These are phyloP conservation scores for Pilobolus umbonatus DNA, from an alignment of 192 early-diverging fungal genomes.

Conservation along the genomic window DNA sequence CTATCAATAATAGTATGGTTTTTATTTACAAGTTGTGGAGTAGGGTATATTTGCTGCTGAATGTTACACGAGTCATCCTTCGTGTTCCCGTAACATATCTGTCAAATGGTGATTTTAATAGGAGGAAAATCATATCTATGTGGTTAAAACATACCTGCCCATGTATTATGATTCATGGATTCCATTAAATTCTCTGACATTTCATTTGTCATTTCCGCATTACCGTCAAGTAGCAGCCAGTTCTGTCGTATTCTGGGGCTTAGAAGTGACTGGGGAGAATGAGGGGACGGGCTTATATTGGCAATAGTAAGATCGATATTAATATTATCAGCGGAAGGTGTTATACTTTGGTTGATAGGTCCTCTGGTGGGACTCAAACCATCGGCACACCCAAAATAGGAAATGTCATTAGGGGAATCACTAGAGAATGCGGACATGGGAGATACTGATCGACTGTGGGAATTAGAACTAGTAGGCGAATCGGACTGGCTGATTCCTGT, in stretches of 20 bases:
- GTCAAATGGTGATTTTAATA: too few relatives aligned
- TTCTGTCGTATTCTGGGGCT: constrained; percentile 9
- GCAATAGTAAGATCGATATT: background rate
- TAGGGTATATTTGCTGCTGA: too few relatives aligned
- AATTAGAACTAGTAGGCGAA: background rate
- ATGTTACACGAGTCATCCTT: too few relatives aligned
- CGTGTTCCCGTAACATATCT: too few relatives aligned
- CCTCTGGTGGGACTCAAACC: background rate
- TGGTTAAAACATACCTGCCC: constrained; percentile 19
- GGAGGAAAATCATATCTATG: too few relatives aligned
- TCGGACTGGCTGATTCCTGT: background rate
- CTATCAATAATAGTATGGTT: too few relatives aligned
- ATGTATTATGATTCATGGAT: constrained; percentile 2
- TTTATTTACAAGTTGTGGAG: too few relatives aligned
- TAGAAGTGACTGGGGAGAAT: background rate
- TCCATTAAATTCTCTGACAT: constrained; percentile 11
- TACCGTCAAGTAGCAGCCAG: constrained; percentile 19
- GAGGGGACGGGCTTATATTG: background rate
- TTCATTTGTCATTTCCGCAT: constrained; percentile 13
- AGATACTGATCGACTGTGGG: background rate
- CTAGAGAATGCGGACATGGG: constrained; percentile 10
- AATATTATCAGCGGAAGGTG: background rate
- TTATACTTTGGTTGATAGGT: background rate
- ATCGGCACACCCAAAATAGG: background rate
- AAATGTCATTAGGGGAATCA: constrained; percentile 4